These are phyloP conservation scores for Auriscalpium microsporum DNA, from an alignment of 768 basidiomycete species.

Conservation along the genomic window DNA sequence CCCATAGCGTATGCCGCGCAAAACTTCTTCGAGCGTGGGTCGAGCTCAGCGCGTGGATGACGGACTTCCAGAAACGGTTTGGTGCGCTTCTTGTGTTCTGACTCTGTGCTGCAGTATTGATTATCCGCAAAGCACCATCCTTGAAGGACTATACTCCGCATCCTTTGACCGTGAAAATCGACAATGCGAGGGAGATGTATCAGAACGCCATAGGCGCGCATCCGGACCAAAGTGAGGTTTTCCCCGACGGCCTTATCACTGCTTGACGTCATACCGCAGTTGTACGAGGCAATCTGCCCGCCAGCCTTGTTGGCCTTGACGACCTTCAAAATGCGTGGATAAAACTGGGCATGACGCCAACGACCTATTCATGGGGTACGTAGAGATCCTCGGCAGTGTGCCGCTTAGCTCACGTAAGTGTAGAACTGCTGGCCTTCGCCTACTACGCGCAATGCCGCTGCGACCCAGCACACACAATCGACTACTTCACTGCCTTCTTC, in stretches of 20 bases:
- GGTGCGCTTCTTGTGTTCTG: slow-evolving; percentile 26
- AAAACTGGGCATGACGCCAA: slow-evolving; percentile 57
- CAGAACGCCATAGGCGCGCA: slow-evolving; percentile 70
- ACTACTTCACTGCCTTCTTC: slow-evolving; percentile 55
- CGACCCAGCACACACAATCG: slow-evolving; percentile 53
- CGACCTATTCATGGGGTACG: slow-evolving; percentile 57
- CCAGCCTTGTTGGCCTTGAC: slow-evolving; percentile 32
- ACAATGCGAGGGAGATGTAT: slow-evolving; percentile 60
- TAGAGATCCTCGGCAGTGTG: background rate
- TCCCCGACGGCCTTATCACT: background rate
- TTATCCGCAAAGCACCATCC: slow-evolving; percentile 29
- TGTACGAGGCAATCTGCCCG: slow-evolving; percentile 22
- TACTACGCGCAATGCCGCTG: slow-evolving; percentile 79
- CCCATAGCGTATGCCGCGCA: slow-evolving; percentile 44
- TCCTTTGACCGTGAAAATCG: slow-evolving; percentile 41
- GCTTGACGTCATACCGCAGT: too few relatives aligned
- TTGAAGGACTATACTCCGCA: slow-evolving; percentile 36
- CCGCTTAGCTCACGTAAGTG: background rate
- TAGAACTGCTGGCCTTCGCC: slow-evolving; percentile 70
- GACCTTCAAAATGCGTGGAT: slow-evolving; percentile 34
- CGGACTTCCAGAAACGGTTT: slow-evolving; percentile 44
- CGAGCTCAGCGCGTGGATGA: slow-evolving; percentile 60
- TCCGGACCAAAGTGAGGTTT: slow-evolving; percentile 59
- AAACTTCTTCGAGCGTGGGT: slow-evolving; percentile 76
- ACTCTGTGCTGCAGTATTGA: background rate